phyloP scores from a whole-genome alignment of 306 rosid species.

The Rosa multiflora region DNA sequence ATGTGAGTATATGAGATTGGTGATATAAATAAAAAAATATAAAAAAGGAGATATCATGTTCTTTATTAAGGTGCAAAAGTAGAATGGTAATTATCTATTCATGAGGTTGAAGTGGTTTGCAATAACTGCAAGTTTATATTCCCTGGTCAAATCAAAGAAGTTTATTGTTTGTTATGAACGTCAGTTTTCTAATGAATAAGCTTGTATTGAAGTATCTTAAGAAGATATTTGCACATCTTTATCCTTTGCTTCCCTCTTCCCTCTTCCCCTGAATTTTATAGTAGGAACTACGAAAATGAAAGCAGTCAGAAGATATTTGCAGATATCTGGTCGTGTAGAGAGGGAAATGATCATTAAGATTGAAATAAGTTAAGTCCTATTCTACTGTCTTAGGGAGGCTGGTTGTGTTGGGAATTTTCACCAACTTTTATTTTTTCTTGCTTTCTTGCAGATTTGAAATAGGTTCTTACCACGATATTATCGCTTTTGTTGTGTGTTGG shows the following conservation, averaged over 20 bases:
- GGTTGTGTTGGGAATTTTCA: not conserved
- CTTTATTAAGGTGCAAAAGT: not conserved
- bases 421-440: not conserved
- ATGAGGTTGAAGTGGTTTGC: not conserved
- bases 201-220: not conserved
- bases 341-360: not conserved
- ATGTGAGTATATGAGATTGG: not conserved
- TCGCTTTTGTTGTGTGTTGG: slow-evolving; percentile 3
- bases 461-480: not conserved
- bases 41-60: not conserved
- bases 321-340: not conserved
- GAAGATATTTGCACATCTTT: not conserved
- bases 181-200: not conserved
- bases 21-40: not conserved
- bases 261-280: no score
- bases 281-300: no score
- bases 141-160: slow-evolving; percentile 13
- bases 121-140: not conserved
- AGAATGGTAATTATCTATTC: not conserved
- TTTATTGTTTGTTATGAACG: slow-evolving; percentile 13
- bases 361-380: slow-evolving; percentile 2
- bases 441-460: not conserved
- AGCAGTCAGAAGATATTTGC: not conserved
- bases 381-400: not conserved
- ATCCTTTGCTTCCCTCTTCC: no score